Base-by-base conservation (phyloP, 208 protist species). In the Acanthamoeba lenticulata region DNA sequence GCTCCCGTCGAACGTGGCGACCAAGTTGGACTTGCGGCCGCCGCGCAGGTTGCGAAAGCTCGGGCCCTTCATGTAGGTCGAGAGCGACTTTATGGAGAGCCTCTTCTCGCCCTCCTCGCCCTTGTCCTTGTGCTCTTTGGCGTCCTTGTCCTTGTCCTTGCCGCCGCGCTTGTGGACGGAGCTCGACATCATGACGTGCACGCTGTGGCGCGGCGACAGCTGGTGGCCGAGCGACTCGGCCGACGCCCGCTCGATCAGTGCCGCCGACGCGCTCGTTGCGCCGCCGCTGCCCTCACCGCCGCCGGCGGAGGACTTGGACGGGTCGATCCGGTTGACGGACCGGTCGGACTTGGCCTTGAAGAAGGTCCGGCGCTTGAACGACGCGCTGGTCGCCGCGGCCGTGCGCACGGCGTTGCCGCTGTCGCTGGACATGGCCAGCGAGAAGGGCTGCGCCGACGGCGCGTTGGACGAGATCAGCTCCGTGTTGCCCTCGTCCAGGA, bases 401-500 rank as follows among this genome's bases (percentile, higher is more conserved):
- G 69, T 79, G 36, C 32, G 69, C 1, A 79, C 9, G 69, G 36
- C 38, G n/a, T 40, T 5, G 27, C n/a, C 29, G 32, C 27, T 89
- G 11, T 89, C 81, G 38, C 34, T 89, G 27, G 45, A 88, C 29
- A 60, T 13, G 1, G 85, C 4, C 55, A 52, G 32, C 36, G 47
- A 29, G 21, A 49, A 49, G 9, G 45, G 7, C 0, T n/a, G 34
- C 32, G 44, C 19, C 17, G 83, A 90, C 29, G 7, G 29, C 13
- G 36, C 55, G 34, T n/a, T 3, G 7, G 85, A 72, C 3, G 85
- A 44, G 32, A 91, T 34, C 38, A 74, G 24, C 0, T 91, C 57
- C 52, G 85, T 49, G 36, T 91, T 91, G 34, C 85, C 85, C 85
- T 91, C 85, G 36, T 91, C 85, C 32, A 65, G 21, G 57, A 91